Evolutionary conservation across 768 basidiomycete genomes (phyloP), one percentile per base, ranked within the genome.

Genomic region (Hericium erinaceus): DNA sequence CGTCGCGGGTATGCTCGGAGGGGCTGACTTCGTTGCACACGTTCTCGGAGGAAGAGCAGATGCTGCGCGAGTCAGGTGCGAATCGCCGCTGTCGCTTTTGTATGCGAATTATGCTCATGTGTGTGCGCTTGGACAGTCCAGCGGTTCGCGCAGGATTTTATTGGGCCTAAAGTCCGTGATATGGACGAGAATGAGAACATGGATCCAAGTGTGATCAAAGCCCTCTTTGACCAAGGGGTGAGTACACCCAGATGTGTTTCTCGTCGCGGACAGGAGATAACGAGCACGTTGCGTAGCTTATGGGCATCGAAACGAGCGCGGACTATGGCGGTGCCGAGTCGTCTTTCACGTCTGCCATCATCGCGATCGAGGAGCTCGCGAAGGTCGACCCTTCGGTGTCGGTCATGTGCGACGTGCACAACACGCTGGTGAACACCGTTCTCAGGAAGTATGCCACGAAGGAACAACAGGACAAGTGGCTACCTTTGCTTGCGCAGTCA

Each of bases 161-260:
- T 99, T 18, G 89, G 74, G 3, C 97, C 97, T 51, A 91, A 85
- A 70, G 95, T 97, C 58, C 81, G 85, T 20, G 93, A 95, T 70
- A 99, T 99, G 97, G 97, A 99, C 67, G 97, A 99, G 78, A 89
- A 85, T 56, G 95, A 99, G 73, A 74, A 70, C 57, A 98, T 99
- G 95, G 94, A 98, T 68, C 83, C 90, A 1, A 78, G 74, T 0
- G 70, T 99, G 61, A 91, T 98, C 67, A 77, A 88, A 65, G 92
- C 85, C 0, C 78, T 98, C 12, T 99, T 98, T 61, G 93, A 97
- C 52, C 93, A 97, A 73, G 97, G 97, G 16, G 93, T 95, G 67
- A 65, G 89, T 40, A 39, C 44, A 38, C 39, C 40, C 44, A 12
- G 13, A 11, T 40, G 18, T 58, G 57, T 51, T 16, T 16, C 56